Conservation (phyloP, 306 rosid genomes). For the Trichosanthes cucumerina region DNA sequence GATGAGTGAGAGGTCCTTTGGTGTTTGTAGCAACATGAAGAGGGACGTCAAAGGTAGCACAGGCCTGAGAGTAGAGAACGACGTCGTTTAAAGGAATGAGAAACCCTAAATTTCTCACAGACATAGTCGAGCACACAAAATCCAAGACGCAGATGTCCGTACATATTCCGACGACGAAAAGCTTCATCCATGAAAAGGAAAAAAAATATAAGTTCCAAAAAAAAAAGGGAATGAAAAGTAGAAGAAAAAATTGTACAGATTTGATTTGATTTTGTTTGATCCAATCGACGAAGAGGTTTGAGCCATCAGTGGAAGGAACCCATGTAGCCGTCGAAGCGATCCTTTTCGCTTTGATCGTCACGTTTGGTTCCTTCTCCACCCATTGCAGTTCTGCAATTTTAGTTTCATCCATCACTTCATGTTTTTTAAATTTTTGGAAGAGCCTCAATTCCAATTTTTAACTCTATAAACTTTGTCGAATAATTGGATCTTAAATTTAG, state of each 20-base stretch:
- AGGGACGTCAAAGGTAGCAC: conserved; percentile 68
- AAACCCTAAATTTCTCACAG: conserved; percentile 54
- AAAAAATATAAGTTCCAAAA: not conserved
- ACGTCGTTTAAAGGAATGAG: conserved; percentile 44
- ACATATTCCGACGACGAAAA: conserved; percentile 57
- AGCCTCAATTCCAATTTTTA: no score
- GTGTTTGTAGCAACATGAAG: conserved; percentile 35
- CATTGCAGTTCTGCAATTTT: conserved; percentile 39
- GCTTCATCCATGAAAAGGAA: not conserved
- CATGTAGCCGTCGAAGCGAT: conserved; percentile 60
- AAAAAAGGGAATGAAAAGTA: not conserved
- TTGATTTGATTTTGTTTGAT: conserved; percentile 44
- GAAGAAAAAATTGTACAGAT: conserved; percentile 27
- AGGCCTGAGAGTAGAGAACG: conserved; percentile 44
- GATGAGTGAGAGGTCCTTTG: conserved; percentile 53
- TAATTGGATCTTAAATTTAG: no score
- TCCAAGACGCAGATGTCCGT: conserved; percentile 61
- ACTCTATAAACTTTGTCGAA: no score
- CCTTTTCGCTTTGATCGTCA: conserved; percentile 58
- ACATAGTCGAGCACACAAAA: conserved; percentile 59
- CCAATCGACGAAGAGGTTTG: conserved; percentile 72
- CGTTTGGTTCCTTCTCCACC: conserved; percentile 52
- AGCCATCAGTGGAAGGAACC: conserved; percentile 69
- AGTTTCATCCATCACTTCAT: not conserved
- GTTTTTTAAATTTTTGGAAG: no score